These are phyloP conservation scores for Juncus effusus DNA, from an alignment of 176 grass and related monocot species.

Conservation along the genomic window DNA sequence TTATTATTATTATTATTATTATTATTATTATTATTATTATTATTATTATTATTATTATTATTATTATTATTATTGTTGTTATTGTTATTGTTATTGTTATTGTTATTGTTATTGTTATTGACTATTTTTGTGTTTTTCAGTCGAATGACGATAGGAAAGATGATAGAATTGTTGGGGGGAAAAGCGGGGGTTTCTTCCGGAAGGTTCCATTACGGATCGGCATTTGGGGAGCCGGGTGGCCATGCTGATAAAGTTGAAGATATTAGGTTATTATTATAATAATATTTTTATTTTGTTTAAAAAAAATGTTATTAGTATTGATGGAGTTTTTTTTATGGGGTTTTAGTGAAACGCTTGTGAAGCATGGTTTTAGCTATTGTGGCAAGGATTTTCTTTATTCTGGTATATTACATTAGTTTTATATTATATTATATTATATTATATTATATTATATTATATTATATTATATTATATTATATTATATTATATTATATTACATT, in stretches of 20 bases:
- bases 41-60: constrained; percentile 12
- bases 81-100: too few species aligned
- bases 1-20: constrained; percentile 18
- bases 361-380: constrained; percentile 88
- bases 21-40: constrained; percentile 18
- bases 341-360: constrained; percentile 66
- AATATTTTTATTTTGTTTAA: constrained; percentile 12
- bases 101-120: constrained; percentile 16
- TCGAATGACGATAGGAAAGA: constrained; percentile 99
- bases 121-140: constrained; percentile 31
- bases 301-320: constrained; percentile 4
- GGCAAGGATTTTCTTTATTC: constrained; percentile 97
- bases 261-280: constrained; percentile 51
- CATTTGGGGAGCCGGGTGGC: constrained; percentile 88
- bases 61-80: constrained; percentile 19
- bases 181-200: constrained; percentile 94
- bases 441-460: too few species aligned
- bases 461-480: too few species aligned
- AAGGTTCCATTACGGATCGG: constrained; percentile 86
- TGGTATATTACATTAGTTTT: constrained; percentile 36
- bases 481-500: not conserved
- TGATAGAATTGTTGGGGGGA: constrained; percentile 96
- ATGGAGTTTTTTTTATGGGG: constrained; percentile 29
- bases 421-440: not conserved
- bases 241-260: constrained; percentile 89